phyloP scores from a whole-genome alignment of 345 rosid genomes.

The Sisymbrium irio region DNA sequence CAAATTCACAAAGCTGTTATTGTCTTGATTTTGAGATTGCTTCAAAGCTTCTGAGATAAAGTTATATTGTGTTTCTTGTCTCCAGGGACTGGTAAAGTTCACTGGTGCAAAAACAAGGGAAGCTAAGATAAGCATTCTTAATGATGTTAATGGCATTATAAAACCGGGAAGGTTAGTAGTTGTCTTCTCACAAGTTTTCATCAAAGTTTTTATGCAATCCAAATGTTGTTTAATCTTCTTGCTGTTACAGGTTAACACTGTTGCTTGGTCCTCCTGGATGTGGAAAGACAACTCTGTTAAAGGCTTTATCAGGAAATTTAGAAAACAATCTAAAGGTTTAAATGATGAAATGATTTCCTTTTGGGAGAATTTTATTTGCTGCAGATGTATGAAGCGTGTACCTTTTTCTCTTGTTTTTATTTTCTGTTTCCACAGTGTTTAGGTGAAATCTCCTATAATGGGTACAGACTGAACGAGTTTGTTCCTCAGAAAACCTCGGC shows the following conservation, averaged over 20 bases:
- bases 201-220: neutral
- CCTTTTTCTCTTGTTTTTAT: slow-evolving; percentile 1
- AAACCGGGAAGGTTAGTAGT: slow-evolving; percentile 64
- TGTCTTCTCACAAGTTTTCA: neutral
- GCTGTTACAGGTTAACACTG: slow-evolving; percentile 54
- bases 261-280: slow-evolving; percentile 90
- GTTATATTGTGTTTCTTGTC: neutral
- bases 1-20: neutral
- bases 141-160: slow-evolving; percentile 56
- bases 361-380: neutral
- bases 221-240: slow-evolving; percentile 3
- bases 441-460: slow-evolving; percentile 50
- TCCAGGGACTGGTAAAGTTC: slow-evolving; percentile 48
- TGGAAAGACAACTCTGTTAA: slow-evolving; percentile 67
- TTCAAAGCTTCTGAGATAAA: neutral
- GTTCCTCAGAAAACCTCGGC: slow-evolving; percentile 59
- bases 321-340: slow-evolving; percentile 55
- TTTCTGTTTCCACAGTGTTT: slow-evolving; percentile 38
- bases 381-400: slow-evolving; percentile 18
- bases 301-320: slow-evolving; percentile 72
- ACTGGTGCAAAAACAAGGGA: slow-evolving; percentile 40
- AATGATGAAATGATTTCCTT: neutral
- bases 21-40: neutral
- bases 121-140: slow-evolving; percentile 59
- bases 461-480: slow-evolving; percentile 48